These are phyloP conservation scores for Prunus mira DNA, from an alignment of 306 rosid genomes.

Conservation along the genomic window DNA sequence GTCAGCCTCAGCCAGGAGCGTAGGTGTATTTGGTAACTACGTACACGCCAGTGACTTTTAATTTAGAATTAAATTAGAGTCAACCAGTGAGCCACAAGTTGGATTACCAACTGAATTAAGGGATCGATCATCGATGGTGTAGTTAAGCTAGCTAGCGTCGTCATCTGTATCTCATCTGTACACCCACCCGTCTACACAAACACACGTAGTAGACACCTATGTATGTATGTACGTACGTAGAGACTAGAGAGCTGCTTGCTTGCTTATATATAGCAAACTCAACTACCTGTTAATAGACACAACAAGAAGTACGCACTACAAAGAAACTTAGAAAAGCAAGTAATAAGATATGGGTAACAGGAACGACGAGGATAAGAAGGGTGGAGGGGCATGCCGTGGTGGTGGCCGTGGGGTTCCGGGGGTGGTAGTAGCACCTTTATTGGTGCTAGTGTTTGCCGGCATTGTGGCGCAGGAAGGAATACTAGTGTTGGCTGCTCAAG, in stretches of 20 bases:
- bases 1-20: no score
- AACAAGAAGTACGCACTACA: no score
- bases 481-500: not conserved
- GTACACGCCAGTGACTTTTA: not conserved
- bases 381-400: not conserved
- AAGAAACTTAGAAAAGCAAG: not conserved
- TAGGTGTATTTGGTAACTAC: not conserved
- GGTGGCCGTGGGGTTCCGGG: no score
- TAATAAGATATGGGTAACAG: not conserved
- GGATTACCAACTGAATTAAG: conserved; percentile 25
- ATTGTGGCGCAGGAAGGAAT: not conserved
- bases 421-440: not conserved
- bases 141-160: no score
- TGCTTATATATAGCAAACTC: no score
- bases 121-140: no score
- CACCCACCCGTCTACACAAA: no score
- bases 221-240: no score
- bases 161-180: no score
- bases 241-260: no score
- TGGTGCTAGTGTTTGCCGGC: not conserved
- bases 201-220: no score
- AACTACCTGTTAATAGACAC: no score
- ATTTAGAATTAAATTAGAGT: not conserved
- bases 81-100: conserved; percentile 21
- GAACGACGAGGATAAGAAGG: not conserved